Evolutionary conservation across 2,329 filamentous ascomycete genomes (phyloP), one percentile per base, ranked within the genome.

Genomic region (Hypoxylon sp.): DNA sequence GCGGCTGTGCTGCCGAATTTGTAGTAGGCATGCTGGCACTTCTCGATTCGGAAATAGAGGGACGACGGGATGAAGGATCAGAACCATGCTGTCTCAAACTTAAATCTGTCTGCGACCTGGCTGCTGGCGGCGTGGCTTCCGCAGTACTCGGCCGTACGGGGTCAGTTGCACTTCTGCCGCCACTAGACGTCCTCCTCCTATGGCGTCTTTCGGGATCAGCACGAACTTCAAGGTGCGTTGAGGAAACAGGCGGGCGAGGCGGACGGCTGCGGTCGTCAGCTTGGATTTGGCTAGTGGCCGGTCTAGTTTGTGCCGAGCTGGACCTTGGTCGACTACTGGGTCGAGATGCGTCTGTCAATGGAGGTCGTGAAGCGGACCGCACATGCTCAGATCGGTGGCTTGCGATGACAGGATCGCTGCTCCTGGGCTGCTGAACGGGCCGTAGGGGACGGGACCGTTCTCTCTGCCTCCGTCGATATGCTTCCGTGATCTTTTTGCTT

Each of bases 401-500:
- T 64, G 75, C 76, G 21, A 76, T 79, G 69, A 76, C 80, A 70
- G 75, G 76, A 72, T 81, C 81, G 67, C 79, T 84, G 66, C 83
- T 83, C 72, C 83, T 80, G 10, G 79, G 77, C 19, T 81, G 63
- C 30, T 69, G 67, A 45, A 14, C 45, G 30, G 53, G 19, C 6
- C 52, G 74, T 73, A 86, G 84, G 41, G 81, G 80, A 11, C 86
- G 83, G n/a, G 83, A 77, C 65, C 87, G 82, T 67, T 90, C 89
- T 46, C 85, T 87, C 75, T 97, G 93, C 30, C 93, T 86, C 67
- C 93, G 87, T 63, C 93, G 85, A 75, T 97, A 97, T 1, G 93
- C 93, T 75, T 97, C 93, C 1, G 94, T 94, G 73, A 98, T 97
- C 65, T 92, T 90, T 75, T 95, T 92, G 70, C 93, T 97, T 14